Conservation (phyloP, 2,329 filamentous ascomycete genomes). For the Penicillium sp. region DNA sequence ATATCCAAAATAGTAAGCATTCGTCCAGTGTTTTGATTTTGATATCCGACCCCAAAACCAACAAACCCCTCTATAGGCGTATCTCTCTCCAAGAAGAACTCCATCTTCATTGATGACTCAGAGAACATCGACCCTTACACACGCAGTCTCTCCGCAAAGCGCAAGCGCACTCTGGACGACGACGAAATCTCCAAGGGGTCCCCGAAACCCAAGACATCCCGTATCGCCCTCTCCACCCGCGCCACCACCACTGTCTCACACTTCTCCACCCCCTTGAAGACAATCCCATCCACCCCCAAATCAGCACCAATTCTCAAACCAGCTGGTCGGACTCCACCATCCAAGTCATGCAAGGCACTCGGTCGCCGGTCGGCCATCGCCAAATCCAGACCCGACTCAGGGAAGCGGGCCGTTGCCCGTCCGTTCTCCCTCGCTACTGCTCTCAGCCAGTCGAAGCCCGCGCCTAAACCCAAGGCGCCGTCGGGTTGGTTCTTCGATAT, state of each 20-base stretch:
- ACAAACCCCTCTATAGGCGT: slow-evolving; percentile 12
- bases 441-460: slow-evolving; percentile 58
- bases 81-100: slow-evolving; percentile 15
- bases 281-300: slow-evolving; percentile 39
- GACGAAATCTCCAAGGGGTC: slow-evolving; percentile 33
- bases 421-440: slow-evolving; percentile 86
- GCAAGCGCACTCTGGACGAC: slow-evolving; percentile 38
- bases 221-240: slow-evolving; percentile 33
- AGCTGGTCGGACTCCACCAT: slow-evolving; percentile 76
- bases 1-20: slow-evolving; percentile 33
- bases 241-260: slow-evolving; percentile 22
- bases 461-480: slow-evolving; percentile 42
- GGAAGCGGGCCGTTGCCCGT: slow-evolving; percentile 46
- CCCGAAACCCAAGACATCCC: slow-evolving; percentile 54
- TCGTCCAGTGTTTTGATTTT: neutral
- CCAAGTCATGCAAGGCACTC: slow-evolving; percentile 68
- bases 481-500: slow-evolving; percentile 84
- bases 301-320: slow-evolving; percentile 64
- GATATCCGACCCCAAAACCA: slow-evolving; percentile 1
- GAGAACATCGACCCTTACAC: slow-evolving; percentile 61
- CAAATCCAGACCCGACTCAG: slow-evolving; percentile 68
- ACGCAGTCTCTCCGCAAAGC: slow-evolving; percentile 51
- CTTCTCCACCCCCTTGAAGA: slow-evolving; percentile 26
- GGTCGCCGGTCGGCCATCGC: slow-evolving; percentile 66
- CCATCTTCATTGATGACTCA: slow-evolving; percentile 42